Evolutionary conservation across 805 yeast genomes (phyloP).

Genomic region (Kodamaea restingae): DNA sequence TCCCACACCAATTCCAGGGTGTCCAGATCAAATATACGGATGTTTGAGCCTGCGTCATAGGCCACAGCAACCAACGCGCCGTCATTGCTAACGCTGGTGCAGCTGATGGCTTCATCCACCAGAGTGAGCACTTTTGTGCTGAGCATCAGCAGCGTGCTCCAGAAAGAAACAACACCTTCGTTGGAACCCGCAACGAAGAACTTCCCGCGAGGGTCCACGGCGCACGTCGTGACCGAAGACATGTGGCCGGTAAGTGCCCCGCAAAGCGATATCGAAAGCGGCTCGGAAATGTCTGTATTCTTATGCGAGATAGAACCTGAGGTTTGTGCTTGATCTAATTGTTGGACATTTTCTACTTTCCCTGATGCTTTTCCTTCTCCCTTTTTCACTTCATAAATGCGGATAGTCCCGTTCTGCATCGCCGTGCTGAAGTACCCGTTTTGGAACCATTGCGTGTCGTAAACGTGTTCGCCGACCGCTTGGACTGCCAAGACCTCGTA

Average conservation of each 20-base stretch:
- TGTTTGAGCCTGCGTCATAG: slow-evolving; percentile 39
- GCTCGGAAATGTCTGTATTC: not conserved
- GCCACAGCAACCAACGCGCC: slow-evolving; percentile 45
- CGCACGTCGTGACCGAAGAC: slow-evolving; percentile 44
- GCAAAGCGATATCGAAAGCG: not conserved
- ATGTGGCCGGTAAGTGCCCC: slow-evolving; percentile 40
- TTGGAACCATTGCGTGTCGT: slow-evolving; percentile 46
- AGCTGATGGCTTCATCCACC: slow-evolving; percentile 41
- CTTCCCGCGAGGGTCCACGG: slow-evolving; percentile 50
- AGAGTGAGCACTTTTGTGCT: slow-evolving; percentile 32
- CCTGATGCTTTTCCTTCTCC: not conserved
- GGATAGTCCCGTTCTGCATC: slow-evolving; percentile 43
- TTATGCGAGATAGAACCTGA: too few species aligned
- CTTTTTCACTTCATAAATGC: slow-evolving; percentile 17
- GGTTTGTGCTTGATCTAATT: too few species aligned
- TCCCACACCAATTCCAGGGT: slow-evolving; percentile 27
- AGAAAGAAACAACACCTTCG: slow-evolving; percentile 53
- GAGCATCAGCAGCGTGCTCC: slow-evolving; percentile 42
- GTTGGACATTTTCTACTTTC: too few species aligned
- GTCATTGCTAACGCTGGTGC: slow-evolving; percentile 41
- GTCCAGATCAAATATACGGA: slow-evolving; percentile 36
- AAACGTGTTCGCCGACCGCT: slow-evolving; percentile 25
- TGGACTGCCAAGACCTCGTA: slow-evolving; percentile 25
- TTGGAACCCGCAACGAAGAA: slow-evolving; percentile 51
- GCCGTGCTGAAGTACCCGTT: slow-evolving; percentile 36